Conservation (phyloP, 768 basidiomycete species). For the Chalciporus piperatus region DNA sequence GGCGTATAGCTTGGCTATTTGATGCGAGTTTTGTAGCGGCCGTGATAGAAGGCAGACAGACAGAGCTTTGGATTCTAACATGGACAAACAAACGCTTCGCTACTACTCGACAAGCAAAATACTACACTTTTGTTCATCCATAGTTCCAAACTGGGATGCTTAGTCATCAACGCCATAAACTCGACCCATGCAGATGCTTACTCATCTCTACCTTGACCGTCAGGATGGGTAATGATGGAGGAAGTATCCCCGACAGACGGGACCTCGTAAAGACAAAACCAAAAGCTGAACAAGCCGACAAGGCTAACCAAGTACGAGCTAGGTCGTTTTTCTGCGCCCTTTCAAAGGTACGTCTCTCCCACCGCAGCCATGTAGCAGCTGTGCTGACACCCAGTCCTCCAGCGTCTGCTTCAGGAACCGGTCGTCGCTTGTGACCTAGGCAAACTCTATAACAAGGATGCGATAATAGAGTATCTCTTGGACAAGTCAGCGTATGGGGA, state of each 20-base stretch:
- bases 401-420: slow-evolving; percentile 86
- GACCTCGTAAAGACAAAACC: slow-evolving; percentile 72
- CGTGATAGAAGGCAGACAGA: slow-evolving; percentile 5
- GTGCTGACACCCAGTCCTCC: slow-evolving; percentile 4
- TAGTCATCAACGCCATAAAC: slow-evolving; percentile 1
- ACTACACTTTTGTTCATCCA: too few relatives aligned
- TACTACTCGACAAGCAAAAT: too few relatives aligned
- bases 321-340: slow-evolving; percentile 93
- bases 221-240: slow-evolving; percentile 84
- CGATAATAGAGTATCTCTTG: slow-evolving; percentile 85
- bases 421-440: slow-evolving; percentile 90
- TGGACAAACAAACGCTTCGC: slow-evolving; percentile 18
- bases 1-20: slow-evolving; percentile 5
- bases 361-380: not conserved
- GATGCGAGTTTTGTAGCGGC: slow-evolving; percentile 1
- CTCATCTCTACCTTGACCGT: not conserved
- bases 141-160: not conserved
- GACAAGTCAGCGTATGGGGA: slow-evolving; percentile 86
- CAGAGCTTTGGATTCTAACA: slow-evolving; percentile 25
- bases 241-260: slow-evolving; percentile 81
- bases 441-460: slow-evolving; percentile 95
- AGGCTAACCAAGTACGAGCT: slow-evolving; percentile 83
- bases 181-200: not conserved
- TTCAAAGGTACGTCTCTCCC: slow-evolving; percentile 67
- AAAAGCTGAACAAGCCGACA: slow-evolving; percentile 89